Conservation (phyloP, 2,329 filamentous ascomycete species). For the Lasiodiplodia theobromae region DNA sequence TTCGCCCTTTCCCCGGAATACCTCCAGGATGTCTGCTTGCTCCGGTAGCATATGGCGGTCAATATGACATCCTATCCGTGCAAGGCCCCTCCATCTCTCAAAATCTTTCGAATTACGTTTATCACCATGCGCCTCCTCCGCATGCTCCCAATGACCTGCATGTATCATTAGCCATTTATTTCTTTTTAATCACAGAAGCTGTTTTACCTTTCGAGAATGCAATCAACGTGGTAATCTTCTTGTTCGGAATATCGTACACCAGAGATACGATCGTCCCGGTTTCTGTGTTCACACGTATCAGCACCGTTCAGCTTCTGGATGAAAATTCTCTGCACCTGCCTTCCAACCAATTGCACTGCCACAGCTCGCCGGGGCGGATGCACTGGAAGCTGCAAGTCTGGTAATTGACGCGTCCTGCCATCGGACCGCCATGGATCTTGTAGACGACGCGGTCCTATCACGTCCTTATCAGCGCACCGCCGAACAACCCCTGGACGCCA, state of each 20-base stretch:
- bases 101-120: constrained; percentile 62
- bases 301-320: not conserved
- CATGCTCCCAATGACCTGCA: constrained; percentile 59
- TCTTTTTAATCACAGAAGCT: too few relatives aligned
- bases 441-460: constrained; percentile 58
- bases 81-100: constrained; percentile 59
- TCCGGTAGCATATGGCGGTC: constrained; percentile 62
- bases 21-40: constrained; percentile 60
- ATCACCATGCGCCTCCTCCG: constrained; percentile 61
- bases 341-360: constrained; percentile 68
- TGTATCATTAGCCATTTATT: not conserved
- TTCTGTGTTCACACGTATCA: constrained; percentile 42
- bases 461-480: constrained; percentile 2
- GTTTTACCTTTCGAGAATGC: constrained; percentile 57
- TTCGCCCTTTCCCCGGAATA: constrained; percentile 58
- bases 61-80: constrained; percentile 57
- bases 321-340: not conserved
- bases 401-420: constrained; percentile 63
- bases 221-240: constrained; percentile 60
- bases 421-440: constrained; percentile 66
- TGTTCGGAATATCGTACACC: constrained; percentile 61
- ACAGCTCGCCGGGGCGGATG: constrained; percentile 63
- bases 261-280: constrained; percentile 64
- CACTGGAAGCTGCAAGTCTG: constrained; percentile 65
- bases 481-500: constrained; percentile 31